phyloP scores from a whole-genome alignment of 257 asterid species.

The Solanum lycopersicoides region DNA sequence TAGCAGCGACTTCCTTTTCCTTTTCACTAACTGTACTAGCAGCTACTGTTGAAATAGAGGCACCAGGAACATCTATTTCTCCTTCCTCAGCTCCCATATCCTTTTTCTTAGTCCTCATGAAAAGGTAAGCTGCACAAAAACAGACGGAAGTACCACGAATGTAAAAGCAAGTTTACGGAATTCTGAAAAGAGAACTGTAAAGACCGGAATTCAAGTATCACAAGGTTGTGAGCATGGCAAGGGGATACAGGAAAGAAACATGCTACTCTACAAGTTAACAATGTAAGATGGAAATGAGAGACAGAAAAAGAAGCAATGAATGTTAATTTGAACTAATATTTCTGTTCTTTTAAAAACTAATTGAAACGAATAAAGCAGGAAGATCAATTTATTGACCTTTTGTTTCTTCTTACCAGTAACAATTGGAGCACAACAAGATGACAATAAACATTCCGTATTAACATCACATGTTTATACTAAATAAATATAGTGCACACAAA shows the following conservation, averaged over 20 bases:
- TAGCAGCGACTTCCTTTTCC: constrained; percentile 15
- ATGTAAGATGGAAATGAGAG: not conserved
- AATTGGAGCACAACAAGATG: not conserved
- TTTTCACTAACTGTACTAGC: constrained; percentile 11
- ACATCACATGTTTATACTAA: not conserved
- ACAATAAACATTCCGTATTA: not conserved
- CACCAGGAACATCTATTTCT: constrained; percentile 19
- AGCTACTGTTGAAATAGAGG: constrained; percentile 19
- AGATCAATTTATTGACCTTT: not conserved
- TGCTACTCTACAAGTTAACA: not conserved
- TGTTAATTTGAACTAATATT: not conserved
- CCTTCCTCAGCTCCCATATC: constrained; percentile 18
- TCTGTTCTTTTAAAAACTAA: not conserved
- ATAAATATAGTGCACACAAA: not conserved
- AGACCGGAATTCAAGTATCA: not conserved
- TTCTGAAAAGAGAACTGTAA: not conserved
- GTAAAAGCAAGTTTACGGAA: not conserved
- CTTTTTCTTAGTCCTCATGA: constrained; percentile 41
- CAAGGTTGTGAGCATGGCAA: not conserved
- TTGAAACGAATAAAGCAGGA: not conserved
- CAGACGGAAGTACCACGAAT: not conserved
- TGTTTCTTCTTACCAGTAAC: not conserved
- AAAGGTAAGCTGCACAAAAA: constrained; percentile 44
- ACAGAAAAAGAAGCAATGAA: not conserved
- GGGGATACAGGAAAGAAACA: not conserved